Base-by-base conservation (phyloP, 768 basidiomycete genomes). In the Cystofilobasidium bisporidii region DNA sequence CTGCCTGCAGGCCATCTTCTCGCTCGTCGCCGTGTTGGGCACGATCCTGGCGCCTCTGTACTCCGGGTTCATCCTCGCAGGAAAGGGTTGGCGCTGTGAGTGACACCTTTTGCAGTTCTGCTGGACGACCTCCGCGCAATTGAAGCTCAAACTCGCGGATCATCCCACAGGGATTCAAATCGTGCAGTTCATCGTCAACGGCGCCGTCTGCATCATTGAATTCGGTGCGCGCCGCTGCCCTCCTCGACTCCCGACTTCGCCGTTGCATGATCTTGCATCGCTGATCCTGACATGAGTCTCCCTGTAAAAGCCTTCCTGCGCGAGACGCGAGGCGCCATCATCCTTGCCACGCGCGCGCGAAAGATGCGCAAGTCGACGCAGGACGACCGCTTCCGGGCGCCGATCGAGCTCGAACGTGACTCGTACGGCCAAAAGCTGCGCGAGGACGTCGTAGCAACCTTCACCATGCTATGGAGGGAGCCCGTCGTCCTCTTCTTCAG, bases 301-400 rank as follows among this genome's bases (percentile, higher is more conserved):
- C 53, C 9, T 14, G 11, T 30, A n/a, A n/a, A n/a, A 56, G 59
- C 59, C 61, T 56, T 73, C 43, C 71, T 72, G 55, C 67, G 61
- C 28, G 73, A 73, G 56, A 71, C 73, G 11, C 71, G 73, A 28
- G 73, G 73, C 22, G 65, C 73, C 6, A 70, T 72, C 69, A 68
- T 73, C 15, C 71, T 73, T 15, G 47, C 62, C 17, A 30, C 56
- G 33, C 71, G 71, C 24, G 73, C 73, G 3, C 70, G 69, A 38
- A 67, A 67, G 63, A 58, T 72, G 32, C 68, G 71, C 38, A 71
- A 72, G 62, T 71, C 71, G 41, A 71, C 69, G 2, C 69, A 69
- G 45, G 62, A 70, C 60, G 64, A 67, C 38, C 68, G 70, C 48
- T 71, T 66, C 69, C 67, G 71, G 30, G 67, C 71, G 0, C 70